Evolutionary conservation across 73 alveolate genomes (phyloP), one percentile per base, ranked within the genome.

Genomic region (Urostyla sp.): DNA sequence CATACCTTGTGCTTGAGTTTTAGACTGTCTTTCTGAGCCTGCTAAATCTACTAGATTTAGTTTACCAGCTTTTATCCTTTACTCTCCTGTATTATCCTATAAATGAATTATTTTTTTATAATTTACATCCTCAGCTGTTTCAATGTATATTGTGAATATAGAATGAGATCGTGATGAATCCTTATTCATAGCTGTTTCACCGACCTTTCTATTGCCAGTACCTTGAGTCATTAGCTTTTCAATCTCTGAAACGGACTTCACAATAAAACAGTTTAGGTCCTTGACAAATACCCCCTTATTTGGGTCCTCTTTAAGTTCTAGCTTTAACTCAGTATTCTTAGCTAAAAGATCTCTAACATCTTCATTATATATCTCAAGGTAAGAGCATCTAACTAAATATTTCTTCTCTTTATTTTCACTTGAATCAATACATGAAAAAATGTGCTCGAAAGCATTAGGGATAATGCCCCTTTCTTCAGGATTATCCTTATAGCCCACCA

Each of bases 361-460:
- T 92, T 97, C 99, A 74, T 95, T 95, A 83, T 97, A 97, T 44
- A 97, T 95, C 73, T 97, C 99, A n/a, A 92, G 85, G 87, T 88
- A 96, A 31, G 98, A 91, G 67, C 97, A 93, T 75, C 98, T 56
- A 0, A 96, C 95, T 46, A 95, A 81, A 80, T 93, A 95, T 58
- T 84, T 80, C 69, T 82, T 87, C 18, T 86, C 67, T 60, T 87
- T 57, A 5, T 63, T 55, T 32, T 37, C 75, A 16, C 67, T 36
- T 28, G 26, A 50, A 50, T 80, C 90, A 51, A 80, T 80, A 36
- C 69, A 87, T 87, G 58, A 95, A 84, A 89, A 92, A 63, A 67
- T 91, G 67, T 95, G 98, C 26, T 82, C 90, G 75, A 96, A 94
- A 21, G 98, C 95, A 86, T 87, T 91, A 1, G 99, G 98, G 10